Conservation (phyloP, 805 yeast genomes). For the Cyberlindnera americana region DNA sequence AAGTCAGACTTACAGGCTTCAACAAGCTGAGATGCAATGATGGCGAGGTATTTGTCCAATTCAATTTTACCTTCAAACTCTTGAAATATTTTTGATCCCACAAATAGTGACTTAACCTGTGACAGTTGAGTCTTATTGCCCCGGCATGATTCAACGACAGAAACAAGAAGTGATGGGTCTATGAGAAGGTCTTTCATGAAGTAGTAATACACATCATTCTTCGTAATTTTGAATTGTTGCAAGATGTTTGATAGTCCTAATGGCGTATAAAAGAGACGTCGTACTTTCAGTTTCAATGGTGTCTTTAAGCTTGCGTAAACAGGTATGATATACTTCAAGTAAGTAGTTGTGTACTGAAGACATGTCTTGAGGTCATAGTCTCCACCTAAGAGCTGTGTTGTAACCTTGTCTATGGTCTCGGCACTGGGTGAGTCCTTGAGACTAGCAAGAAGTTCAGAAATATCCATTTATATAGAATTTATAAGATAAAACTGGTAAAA, state of each 20-base stretch:
- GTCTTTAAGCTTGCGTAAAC: constrained; percentile 21
- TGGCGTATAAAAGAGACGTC: constrained; percentile 16
- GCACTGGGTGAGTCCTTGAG: constrained; percentile 16
- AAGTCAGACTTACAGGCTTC: constrained; percentile 8
- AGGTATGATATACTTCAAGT: constrained; percentile 22
- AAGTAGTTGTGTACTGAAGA: constrained; percentile 17
- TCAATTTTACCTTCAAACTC: constrained; percentile 22
- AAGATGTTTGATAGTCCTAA: constrained; percentile 21
- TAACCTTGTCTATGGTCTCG: constrained; percentile 14
- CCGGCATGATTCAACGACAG: constrained; percentile 9
- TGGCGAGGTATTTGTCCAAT: constrained; percentile 14
- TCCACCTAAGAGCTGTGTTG: constrained; percentile 4
- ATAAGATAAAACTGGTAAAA: too few species aligned
- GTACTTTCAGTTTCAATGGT: constrained; percentile 12
- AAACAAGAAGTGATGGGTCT: constrained; percentile 15
- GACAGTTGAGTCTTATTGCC: constrained; percentile 11
- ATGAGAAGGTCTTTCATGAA: constrained; percentile 22
- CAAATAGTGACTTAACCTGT: constrained; percentile 21
- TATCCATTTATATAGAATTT: background rate
- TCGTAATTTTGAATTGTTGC: constrained; percentile 20
- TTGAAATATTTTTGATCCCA: constrained; percentile 26
- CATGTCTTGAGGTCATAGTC: constrained; percentile 11
- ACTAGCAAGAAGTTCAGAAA: background rate
- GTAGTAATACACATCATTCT: constrained; percentile 21
- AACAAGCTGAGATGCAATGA: constrained; percentile 18